Evolutionary conservation across 2,329 filamentous ascomycete species (phyloP).

Genomic region (Fusarium cicatricum): DNA sequence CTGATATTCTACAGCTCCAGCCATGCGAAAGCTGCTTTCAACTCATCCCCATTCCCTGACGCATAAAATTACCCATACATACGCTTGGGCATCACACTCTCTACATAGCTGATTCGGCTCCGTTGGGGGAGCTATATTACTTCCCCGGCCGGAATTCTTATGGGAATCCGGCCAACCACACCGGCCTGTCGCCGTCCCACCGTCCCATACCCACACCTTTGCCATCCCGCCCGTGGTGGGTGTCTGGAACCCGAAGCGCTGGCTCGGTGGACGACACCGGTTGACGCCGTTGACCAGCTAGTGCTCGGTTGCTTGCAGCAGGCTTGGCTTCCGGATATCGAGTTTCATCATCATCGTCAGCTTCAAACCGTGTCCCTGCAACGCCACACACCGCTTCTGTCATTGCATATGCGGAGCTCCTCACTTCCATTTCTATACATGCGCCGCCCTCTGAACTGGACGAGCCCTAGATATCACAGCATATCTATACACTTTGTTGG

Average conservation of each 20-base stretch:
- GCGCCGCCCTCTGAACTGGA: too few relatives aligned
- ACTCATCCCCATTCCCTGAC: not conserved
- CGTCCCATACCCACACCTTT: slow-evolving; percentile 10
- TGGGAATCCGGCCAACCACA: slow-evolving; percentile 17
- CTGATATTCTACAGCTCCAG: too few relatives aligned
- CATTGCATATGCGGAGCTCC: not conserved
- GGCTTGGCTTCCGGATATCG: slow-evolving; percentile 21
- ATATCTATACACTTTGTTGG: too few relatives aligned
- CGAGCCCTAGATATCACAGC: not conserved
- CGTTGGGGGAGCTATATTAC: slow-evolving; percentile 18
- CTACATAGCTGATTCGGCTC: slow-evolving; percentile 7
- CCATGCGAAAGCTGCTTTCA: not conserved
- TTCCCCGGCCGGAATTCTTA: slow-evolving; percentile 34
- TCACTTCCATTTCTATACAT: not conserved
- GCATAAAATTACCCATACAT: not conserved
- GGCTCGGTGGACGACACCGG: slow-evolving; percentile 33
- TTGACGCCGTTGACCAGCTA: slow-evolving; percentile 17
- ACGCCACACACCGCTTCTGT: slow-evolving; percentile 24
- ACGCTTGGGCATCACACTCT: not conserved
- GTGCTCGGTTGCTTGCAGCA: slow-evolving; percentile 30
- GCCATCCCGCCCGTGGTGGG: slow-evolving; percentile 32
- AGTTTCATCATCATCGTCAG: slow-evolving; percentile 21
- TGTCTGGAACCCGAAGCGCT: slow-evolving; percentile 38
- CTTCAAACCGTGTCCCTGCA: slow-evolving; percentile 6
- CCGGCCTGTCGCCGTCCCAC: slow-evolving; percentile 10